These are phyloP conservation scores for Amanita phalloides DNA, from an alignment of 768 basidiomycete genomes.

Conservation along the genomic window DNA sequence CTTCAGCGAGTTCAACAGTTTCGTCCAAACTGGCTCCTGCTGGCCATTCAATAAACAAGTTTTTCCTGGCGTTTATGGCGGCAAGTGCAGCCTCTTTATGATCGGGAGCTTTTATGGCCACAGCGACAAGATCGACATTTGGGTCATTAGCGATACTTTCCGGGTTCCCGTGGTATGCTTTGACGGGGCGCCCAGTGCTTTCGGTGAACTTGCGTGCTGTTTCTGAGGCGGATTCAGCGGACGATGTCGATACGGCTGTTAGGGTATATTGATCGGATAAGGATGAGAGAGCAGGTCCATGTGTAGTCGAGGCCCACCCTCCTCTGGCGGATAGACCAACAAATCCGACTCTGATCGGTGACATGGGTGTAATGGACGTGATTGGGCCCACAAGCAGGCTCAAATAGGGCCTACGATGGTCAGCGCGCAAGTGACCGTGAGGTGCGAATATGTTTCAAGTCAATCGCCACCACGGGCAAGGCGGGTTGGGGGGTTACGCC, in stretches of 20 bases:
- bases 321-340: constrained; percentile 23
- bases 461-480: too few species aligned
- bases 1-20: constrained; percentile 22
- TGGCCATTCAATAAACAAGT: constrained; percentile 31
- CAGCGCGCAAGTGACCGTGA: too few species aligned
- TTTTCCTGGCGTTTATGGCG: constrained; percentile 25
- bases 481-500: too few species aligned
- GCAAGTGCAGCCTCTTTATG: constrained; percentile 20
- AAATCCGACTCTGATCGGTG: constrained; percentile 16
- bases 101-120: constrained; percentile 19
- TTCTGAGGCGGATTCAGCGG: constrained; percentile 16
- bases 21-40: constrained; percentile 20
- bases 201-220: constrained; percentile 20
- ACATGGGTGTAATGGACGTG: not conserved
- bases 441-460: too few species aligned
- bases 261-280: constrained; percentile 16
- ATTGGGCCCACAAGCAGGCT: too few species aligned
- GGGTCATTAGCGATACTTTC: constrained; percentile 21
- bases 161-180: constrained; percentile 21
- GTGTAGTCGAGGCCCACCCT: constrained; percentile 17
- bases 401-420: too few species aligned
- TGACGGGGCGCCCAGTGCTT: constrained; percentile 16
- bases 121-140: constrained; percentile 25
- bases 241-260: constrained; percentile 24
- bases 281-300: constrained; percentile 16